Evolutionary conservation across 345 rosid genomes (phyloP), one percentile per base, ranked within the genome.

Genomic region (Populus simonii): DNA sequence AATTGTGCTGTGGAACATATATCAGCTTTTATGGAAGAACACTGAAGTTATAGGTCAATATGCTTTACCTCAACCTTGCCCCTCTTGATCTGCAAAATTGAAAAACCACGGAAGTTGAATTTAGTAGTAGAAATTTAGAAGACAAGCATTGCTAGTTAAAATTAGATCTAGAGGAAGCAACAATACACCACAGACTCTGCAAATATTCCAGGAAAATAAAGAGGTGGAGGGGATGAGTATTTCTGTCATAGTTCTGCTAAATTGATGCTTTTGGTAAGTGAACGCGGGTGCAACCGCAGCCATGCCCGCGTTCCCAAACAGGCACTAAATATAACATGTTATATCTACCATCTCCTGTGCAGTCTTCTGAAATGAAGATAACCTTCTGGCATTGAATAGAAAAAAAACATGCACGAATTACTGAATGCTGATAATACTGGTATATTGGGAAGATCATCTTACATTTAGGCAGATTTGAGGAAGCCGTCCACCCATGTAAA

Each of bases 401-500:
- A 2, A 7, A 29, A 49, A 49, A 17, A 49, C 13, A 20, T 2
- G n/a, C 25, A n/a, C 3, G 1, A 5, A 59, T 8, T n/a, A n/a
- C 63, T n/a, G 63, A 59, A 59, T 8, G 4, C 47, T n/a, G n/a
- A n/a, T 18, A 17, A 36, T 39, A 43, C 33, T 4, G 13, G 51
- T 39, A 69, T 38, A 31, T 18, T 17, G 15, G 29, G 62, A 53
- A 47, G 59, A 76, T 16, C 27, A 80, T 63, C 90, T 89, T 79
- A 91, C 97, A 82, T 93, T 93, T 83, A 93, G 85, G 79, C 79
- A 93, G 76, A 93, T 90, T 74, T 93, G 98, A 36, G 98, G 98
- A 85, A 93, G 89, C 70, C 98, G 84, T 82, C 98, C 98, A 57
- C 98, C 98, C 96, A 93, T 82, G 90, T 93, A 93, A 79, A 91